These are phyloP conservation scores for Solanum chacoense DNA, from an alignment of 305 asterid genomes.

Conservation along the genomic window DNA sequence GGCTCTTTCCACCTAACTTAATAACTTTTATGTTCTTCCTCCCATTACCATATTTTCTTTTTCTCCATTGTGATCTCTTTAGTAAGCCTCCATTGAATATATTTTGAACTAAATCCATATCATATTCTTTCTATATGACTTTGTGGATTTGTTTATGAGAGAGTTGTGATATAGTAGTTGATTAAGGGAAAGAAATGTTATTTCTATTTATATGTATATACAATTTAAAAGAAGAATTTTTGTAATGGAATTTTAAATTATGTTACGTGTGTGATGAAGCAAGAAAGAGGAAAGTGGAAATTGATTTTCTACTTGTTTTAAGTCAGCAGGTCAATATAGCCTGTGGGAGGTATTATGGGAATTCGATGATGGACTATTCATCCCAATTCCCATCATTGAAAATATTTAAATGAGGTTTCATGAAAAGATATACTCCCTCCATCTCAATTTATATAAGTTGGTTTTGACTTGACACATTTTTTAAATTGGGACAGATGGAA, in stretches of 20 bases:
- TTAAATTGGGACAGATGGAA: too few species aligned
- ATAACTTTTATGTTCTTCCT: constrained; percentile 15
- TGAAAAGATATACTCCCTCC: neutral
- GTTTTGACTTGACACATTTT: too few species aligned
- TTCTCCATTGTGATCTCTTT: constrained; percentile 13
- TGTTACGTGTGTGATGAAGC: neutral
- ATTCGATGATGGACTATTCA: neutral
- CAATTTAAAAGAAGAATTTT: neutral
- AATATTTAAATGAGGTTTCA: neutral
- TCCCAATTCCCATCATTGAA: neutral
- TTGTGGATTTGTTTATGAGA: neutral
- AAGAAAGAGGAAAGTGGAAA: neutral
- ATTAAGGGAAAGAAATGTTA: neutral
- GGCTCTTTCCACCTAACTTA: constrained; percentile 15
- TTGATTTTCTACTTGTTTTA: neutral
- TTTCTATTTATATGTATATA: neutral
- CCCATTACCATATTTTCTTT: constrained; percentile 19
- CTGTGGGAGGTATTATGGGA: neutral
- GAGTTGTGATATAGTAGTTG: neutral
- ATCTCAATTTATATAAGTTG: too few species aligned
- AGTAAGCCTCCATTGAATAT: constrained; percentile 6
- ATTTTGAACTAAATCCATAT: neutral
- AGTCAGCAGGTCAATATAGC: neutral
- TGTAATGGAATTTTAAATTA: neutral
- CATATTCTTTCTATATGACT: neutral